phyloP scores from a whole-genome alignment of 2,329 filamentous ascomycete genomes.

The Fusarium sp. region DNA sequence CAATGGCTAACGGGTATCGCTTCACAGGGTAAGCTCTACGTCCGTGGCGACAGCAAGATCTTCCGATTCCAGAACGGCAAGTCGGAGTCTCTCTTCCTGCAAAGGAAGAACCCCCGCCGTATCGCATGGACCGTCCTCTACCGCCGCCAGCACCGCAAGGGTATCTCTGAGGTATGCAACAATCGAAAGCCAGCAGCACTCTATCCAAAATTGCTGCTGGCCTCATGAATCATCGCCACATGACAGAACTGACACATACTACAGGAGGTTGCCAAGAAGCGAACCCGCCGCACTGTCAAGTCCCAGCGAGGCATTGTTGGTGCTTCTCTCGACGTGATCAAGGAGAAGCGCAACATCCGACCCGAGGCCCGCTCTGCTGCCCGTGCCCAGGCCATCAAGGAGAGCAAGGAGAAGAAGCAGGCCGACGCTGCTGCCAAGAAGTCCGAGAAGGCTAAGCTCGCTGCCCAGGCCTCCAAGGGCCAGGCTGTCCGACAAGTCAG shows the following conservation, averaged over 20 bases:
- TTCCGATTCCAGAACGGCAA: constrained; percentile 99
- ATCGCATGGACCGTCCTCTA: constrained; percentile 99
- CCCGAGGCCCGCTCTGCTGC: constrained; percentile 95
- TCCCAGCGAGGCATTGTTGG: constrained; percentile 98
- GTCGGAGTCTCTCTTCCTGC: constrained; percentile 99
- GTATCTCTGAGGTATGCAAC: constrained; percentile 96
- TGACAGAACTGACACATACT: constrained; percentile 55
- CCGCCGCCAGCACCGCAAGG: constrained; percentile 99
- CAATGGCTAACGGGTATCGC: constrained; percentile 47
- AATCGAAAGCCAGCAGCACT: constrained; percentile 4
- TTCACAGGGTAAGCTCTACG: constrained; percentile 95
- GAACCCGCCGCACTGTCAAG: constrained; percentile 97
- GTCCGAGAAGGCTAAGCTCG: constrained; percentile 98
- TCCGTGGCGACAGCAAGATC: constrained; percentile 99
- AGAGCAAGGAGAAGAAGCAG: constrained; percentile 98
- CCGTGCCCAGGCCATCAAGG: constrained; percentile 90
- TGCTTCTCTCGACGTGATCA: constrained; percentile 99
- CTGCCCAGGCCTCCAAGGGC: constrained; percentile 78
- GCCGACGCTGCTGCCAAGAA: constrained; percentile 92
- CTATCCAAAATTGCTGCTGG: not conserved
- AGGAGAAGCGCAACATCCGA: constrained; percentile 95
- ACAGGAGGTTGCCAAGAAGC: constrained; percentile 99
- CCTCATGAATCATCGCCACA: not conserved
- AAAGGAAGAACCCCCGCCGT: constrained; percentile 99
- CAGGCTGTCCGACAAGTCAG: constrained; percentile 83